A percentile compares a stretch with the other conserved stretches of the same genome.
phyloP scores from a whole-genome alignment of 225 moss, liverwort and hornwort species.

The Polytrichum formosum region DNA sequence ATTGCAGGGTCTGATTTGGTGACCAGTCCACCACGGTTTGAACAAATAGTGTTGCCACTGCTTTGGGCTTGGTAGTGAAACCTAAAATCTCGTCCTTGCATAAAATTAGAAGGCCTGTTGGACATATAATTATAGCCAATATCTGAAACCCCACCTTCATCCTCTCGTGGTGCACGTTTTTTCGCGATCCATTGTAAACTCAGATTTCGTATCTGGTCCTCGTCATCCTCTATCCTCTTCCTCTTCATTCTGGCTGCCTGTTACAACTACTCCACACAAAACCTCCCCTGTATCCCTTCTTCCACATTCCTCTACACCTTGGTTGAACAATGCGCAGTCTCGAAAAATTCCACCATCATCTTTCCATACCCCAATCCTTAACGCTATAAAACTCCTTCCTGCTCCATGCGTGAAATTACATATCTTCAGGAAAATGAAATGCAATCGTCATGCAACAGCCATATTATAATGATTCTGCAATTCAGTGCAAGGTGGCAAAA shows the following conservation, averaged over 20 bases:
- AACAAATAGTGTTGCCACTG: neutral
- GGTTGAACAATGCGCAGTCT: too few relatives aligned
- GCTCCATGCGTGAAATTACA: too few relatives aligned
- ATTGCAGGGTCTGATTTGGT: neutral
- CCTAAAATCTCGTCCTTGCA: constrained; percentile 14
- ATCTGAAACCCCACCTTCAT: constrained; percentile 28
- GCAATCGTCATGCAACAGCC: too few relatives aligned
- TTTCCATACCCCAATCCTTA: too few relatives aligned
- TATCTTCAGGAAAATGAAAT: too few relatives aligned
- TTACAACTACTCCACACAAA: neutral
- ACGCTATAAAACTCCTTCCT: neutral
- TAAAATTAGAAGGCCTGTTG: constrained; percentile 34
- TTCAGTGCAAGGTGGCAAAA: too few relatives aligned
- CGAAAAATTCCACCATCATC: too few relatives aligned
- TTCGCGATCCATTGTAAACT: constrained; percentile 41
- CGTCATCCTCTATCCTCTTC: constrained; percentile 33
- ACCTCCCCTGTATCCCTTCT: neutral
- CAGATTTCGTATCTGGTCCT: constrained; percentile 32
- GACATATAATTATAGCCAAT: constrained; percentile 48
- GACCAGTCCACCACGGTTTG: constrained; percentile 9
- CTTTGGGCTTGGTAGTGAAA: neutral
- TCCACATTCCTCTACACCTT: too few relatives aligned
- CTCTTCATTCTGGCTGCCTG: constrained; percentile 35
- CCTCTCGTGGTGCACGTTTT: constrained; percentile 22
- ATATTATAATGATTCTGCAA: too few relatives aligned